Evolutionary conservation across 169 alveolate species (phyloP).

Genomic region (Miamiensis avidus): DNA sequence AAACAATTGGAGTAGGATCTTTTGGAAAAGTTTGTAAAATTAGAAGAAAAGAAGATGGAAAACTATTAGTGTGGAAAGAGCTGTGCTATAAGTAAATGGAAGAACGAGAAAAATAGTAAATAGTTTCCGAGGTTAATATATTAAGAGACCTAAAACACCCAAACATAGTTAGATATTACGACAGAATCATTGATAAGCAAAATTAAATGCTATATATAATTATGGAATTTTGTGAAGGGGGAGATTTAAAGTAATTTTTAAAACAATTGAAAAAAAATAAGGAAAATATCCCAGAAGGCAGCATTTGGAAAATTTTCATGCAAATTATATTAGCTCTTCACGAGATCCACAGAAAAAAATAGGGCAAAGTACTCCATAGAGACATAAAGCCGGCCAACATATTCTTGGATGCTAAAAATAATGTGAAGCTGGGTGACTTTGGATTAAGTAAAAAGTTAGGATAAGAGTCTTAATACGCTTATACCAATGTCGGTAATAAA

Average conservation of each 20-base stretch:
- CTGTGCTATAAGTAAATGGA: conserved; percentile 93
- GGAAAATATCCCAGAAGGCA: conserved; percentile 68
- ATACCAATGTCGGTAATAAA: conserved; percentile 55
- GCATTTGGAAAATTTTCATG: conserved; percentile 75
- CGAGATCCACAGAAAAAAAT: conserved; percentile 68
- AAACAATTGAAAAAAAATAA: conserved; percentile 66
- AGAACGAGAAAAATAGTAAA: conserved; percentile 94
- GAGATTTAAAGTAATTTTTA: conserved; percentile 84
- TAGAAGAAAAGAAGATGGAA: conserved; percentile 71
- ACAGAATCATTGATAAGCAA: conserved; percentile 92
- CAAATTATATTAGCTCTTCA: conserved; percentile 64
- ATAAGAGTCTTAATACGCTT: conserved; percentile 68
- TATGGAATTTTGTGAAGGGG: conserved; percentile 97
- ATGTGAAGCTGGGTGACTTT: conserved; percentile 83
- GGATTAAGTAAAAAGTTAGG: conserved; percentile 80
- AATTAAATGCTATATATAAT: conserved; percentile 91
- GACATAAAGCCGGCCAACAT: conserved; percentile 85
- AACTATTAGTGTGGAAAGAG: conserved; percentile 94
- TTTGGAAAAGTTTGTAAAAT: conserved; percentile 88
- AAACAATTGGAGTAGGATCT: conserved; percentile 83
- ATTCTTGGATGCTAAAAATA: conserved; percentile 66
- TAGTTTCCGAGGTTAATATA: conserved; percentile 96
- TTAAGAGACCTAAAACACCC: conserved; percentile 94
- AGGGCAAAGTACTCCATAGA: conserved; percentile 79
- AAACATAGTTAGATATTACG: conserved; percentile 94